A percentile compares a stretch with the other conserved stretches of the same genome.
phyloP scores from a whole-genome alignment of 768 basidiomycete species.

The Pulveroboletus ravenelii region DNA sequence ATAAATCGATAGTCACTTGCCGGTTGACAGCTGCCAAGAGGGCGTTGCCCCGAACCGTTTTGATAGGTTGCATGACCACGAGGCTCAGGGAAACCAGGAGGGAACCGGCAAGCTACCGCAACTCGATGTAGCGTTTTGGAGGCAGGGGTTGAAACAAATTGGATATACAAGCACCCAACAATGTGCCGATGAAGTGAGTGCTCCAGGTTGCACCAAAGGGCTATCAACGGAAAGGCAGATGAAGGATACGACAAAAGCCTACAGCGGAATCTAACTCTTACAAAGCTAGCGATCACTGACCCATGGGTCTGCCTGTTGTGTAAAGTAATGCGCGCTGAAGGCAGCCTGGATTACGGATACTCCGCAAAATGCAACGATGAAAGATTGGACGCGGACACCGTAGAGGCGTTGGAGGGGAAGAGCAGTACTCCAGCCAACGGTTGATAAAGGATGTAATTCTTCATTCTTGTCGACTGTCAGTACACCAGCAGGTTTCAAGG shows the following conservation, averaged over 20 bases:
- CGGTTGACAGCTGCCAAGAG: slow-evolving; percentile 43
- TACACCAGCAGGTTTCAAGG: too few relatives aligned
- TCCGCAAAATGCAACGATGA: slow-evolving; percentile 48
- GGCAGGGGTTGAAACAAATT: slow-evolving; percentile 47
- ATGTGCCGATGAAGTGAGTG: slow-evolving; percentile 35
- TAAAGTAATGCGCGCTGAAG: slow-evolving; percentile 48
- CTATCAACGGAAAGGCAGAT: slow-evolving; percentile 50
- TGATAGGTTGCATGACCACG: slow-evolving; percentile 49
- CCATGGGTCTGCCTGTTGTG: slow-evolving; percentile 36
- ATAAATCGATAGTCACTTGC: slow-evolving; percentile 36
- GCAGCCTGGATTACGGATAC: slow-evolving; percentile 47
- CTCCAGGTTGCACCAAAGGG: slow-evolving; percentile 50
- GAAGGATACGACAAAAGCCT: background rate
- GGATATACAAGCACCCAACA: slow-evolving; percentile 46
- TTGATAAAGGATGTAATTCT: background rate
- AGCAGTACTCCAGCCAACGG: slow-evolving; percentile 13
- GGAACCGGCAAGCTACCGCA: slow-evolving; percentile 37
- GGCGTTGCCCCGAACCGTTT: slow-evolving; percentile 55
- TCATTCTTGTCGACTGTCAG: too few relatives aligned
- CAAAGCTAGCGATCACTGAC: slow-evolving; percentile 19
- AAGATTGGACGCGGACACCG: slow-evolving; percentile 38
- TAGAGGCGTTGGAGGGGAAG: slow-evolving; percentile 5
- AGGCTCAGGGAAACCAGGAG: slow-evolving; percentile 40
- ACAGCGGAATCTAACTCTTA: slow-evolving; percentile 7
- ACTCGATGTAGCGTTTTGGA: slow-evolving; percentile 39